Evolutionary conservation across 768 basidiomycete species (phyloP), one percentile per base, ranked within the genome.

Genomic region (Boletellus emodensis): DNA sequence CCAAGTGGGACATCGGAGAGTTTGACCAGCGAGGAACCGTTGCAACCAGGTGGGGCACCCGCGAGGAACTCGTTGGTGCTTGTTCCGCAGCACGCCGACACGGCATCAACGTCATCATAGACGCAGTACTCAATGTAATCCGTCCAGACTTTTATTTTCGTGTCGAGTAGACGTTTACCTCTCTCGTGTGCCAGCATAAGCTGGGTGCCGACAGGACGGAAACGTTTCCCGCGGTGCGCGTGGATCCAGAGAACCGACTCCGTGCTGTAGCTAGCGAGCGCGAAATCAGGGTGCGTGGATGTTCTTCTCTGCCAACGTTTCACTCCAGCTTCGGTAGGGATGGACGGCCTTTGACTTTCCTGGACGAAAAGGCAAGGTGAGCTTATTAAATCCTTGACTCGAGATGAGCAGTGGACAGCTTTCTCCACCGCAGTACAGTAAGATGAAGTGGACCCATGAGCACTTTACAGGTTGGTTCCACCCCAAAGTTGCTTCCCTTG

Each of bases 311-410:
- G 9, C 22, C 13, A 36, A 39, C 9, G n/a, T 46, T 17, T 44
- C 12, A 13, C 36, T 49, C 44, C 28, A 54, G 49, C 50, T 49
- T 10, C 51, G 13, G 8, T 40, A 90, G 90, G 87, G 79, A 1
- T 91, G 90, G 89, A 91, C 90, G n/a, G 81, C 75, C 0, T 97
- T 89, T 64, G 82, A 88, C 54, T 95, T 90, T 64, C 73, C 81
- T n/a, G 88, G 84, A 37, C 74, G 94, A 67, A 78, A 74, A 15
- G 78, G 79, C 34, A 85, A 89, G 72, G 89, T 90, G 61, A 52
- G 34, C 38, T 56, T 61, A 47, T 33, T 10, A 47, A 56, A 55
- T 37, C 5, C 52, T 63, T 59, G 9, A 33, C 26, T 40, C 32
- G 11, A 44, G 37, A 40, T 32, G 7, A 20, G 4, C 20, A 10